Evolutionary conservation across 768 basidiomycete genomes (phyloP).

Genomic region (Leccinum subgranulosum): DNA sequence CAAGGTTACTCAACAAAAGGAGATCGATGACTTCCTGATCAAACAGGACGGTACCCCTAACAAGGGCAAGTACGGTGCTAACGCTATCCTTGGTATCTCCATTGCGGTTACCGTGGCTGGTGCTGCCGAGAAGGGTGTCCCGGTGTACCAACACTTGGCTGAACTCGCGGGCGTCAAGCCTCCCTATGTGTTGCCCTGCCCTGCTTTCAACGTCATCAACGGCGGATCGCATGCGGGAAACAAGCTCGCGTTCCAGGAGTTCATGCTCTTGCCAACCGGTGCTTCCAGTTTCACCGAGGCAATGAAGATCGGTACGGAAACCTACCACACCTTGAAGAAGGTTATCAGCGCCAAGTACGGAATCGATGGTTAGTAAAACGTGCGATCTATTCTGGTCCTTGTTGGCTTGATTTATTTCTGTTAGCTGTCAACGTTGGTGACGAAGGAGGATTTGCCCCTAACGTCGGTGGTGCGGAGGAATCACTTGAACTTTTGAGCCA

Average conservation of each 20-base stretch:
- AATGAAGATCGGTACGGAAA: constrained; percentile 98
- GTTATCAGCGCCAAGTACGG: constrained; percentile 99
- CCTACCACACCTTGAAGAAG: constrained; percentile 97
- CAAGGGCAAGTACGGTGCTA: constrained; percentile 99
- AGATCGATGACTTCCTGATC: constrained; percentile 97
- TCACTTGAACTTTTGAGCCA: constrained; percentile 93
- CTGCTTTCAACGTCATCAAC: constrained; percentile 99
- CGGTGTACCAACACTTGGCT: constrained; percentile 95
- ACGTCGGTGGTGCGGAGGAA: constrained; percentile 95
- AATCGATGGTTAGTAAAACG: constrained; percentile 74
- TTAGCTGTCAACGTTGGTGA: constrained; percentile 98
- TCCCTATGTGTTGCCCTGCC: constrained; percentile 88
- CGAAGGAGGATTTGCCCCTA: constrained; percentile 99
- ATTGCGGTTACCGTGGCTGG: constrained; percentile 93
- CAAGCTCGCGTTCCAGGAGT: constrained; percentile 99
- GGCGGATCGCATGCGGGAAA: constrained; percentile 99
- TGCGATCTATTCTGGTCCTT: not conserved
- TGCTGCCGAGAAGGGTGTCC: constrained; percentile 92
- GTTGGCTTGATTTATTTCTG: constrained; percentile 6
- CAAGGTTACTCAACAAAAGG: constrained; percentile 86
- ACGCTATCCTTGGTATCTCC: constrained; percentile 97
- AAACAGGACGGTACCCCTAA: constrained; percentile 96
- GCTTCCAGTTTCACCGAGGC: constrained; percentile 92
- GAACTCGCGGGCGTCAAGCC: constrained; percentile 93
- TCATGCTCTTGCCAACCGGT: constrained; percentile 98